Base-by-base conservation (phyloP, 2,329 filamentous ascomycete species). In the Stagonosporopsis rhizophila region DNA sequence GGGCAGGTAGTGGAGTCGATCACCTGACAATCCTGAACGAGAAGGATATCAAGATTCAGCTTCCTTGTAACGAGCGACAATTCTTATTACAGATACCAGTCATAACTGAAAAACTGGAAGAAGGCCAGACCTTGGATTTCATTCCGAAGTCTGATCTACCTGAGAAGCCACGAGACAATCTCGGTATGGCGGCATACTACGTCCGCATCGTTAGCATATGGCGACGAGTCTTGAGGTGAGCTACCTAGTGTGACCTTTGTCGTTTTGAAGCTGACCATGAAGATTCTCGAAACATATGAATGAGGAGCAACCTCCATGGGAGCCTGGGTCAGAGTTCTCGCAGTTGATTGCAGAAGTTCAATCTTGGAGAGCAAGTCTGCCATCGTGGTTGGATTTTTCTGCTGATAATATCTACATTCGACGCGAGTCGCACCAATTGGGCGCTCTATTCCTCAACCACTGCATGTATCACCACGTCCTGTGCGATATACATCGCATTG, bases 391-490 rank as follows among this genome's bases (percentile, higher is more conserved):
- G n/a, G 67, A 67, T 23, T 73, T 73, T 35, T 72, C 69, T 6
- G 61, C 70, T 6, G 70, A 73, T 32, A 73, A 73, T 56, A 72
- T 73, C 44, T 73, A 73, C 54, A 73, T 73, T 35, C 64, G 70
- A 30, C 65, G 67, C n/a, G 70, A 71, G 46, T 69, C 70, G 1
- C 69, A 71, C 15, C 70, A 73, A 37, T 64, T 73, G 17, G 69
- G 70, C 25, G 66, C 67, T n/a, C 59, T 73, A 0, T 66, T 73
- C 17, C 65, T 73, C 20, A 67, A 72, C 8, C 70, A 73, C 34
- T 72, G 69, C 67, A 72, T 73, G 69, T 73, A 73, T 35, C 69
- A 73, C 34, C 70, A 73, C 39, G 70, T 72, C 3, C 58, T 71
- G 49, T 71, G 69, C 46, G 70, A 73, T 32, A 63, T 73, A 4